Base-by-base conservation (phyloP, 768 basidiomycete genomes). In the Leccinum longicurvipes region DNA sequence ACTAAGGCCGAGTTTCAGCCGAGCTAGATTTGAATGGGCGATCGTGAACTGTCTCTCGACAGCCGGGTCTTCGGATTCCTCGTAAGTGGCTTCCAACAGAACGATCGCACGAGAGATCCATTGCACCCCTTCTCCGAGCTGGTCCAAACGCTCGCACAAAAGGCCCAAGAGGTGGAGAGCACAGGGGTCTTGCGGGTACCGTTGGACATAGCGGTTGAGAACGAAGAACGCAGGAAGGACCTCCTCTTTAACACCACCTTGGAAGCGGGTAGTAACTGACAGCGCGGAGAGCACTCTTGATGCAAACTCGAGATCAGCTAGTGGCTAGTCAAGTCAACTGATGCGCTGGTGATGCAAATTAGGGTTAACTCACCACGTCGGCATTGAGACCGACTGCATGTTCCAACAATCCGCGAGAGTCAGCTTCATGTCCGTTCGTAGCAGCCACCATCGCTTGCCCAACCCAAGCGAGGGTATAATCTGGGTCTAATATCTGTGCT, bases 401-500 rank as follows among this genome's bases (percentile, higher is more conserved):
- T 57, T 85, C 84, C 29, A 93, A 79, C 55, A 97, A 68, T 4
- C 85, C 77, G 19, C 77, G 76, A 3, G 90, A 85, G 53, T 93
- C 87, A 5, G 67, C 61, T 28, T 79, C 68, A 51, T 91, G 81
- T 4, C 80, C 82, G 54, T 83, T 82, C 29, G 72, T 66, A 17
- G 76, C 78, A 45, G 89, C 89, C 42, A 91, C 77, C 24, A 92
- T 70, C 4, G 82, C 89, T 68, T 95, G 94, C 1, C 93, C 97
- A 21, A 96, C 78, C 97, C 97, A 99, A 8, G 93, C 87, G 21
- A 85, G 65, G 1, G 88, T 79, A 72, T 86, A 88, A 65, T 98
- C 96, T 7, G 96, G 92, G 74, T 98, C 94, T 44, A 94, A 78
- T 17, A 88, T 85, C 69, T 98, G 97, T 10, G 95, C 93, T 55